These are phyloP conservation scores for Cyclotella choctawhatcheeana DNA, from an alignment of 108 stramenopile genomes.

Conservation along the genomic window DNA sequence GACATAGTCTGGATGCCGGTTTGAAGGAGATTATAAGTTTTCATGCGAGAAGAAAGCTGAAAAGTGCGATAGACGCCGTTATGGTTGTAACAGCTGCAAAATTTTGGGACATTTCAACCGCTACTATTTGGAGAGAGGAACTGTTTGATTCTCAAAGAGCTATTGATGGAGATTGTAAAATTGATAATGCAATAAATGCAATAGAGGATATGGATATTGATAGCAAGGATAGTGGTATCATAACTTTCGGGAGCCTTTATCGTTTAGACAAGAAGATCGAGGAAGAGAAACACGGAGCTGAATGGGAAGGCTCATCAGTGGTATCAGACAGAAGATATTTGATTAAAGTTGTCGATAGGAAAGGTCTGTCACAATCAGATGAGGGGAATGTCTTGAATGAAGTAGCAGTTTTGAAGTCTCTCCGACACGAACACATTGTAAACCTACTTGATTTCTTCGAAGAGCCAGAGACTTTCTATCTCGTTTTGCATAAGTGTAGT, in stretches of 20 bases:
- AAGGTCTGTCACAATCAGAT: constrained; percentile 40
- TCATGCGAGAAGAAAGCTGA: constrained; percentile 71
- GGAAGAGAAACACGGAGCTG: constrained; percentile 56
- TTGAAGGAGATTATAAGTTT: constrained; percentile 76
- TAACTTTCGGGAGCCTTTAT: constrained; percentile 63
- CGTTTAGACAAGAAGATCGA: constrained; percentile 61
- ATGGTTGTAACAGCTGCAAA: constrained; percentile 35
- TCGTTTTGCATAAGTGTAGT: constrained; percentile 89
- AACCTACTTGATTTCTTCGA: constrained; percentile 91
- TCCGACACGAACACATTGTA: constrained; percentile 80
- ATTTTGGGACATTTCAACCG: constrained; percentile 54
- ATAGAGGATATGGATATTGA: too few species aligned
- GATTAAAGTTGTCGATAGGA: constrained; percentile 72
- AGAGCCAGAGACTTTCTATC: constrained; percentile 69
- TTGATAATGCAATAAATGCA: too few species aligned
- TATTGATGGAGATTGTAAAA: constrained; percentile 10
- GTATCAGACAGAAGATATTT: constrained; percentile 49
- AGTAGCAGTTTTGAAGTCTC: constrained; percentile 69
- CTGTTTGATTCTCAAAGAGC: constrained; percentile 26
- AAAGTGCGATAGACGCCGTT: constrained; percentile 64
- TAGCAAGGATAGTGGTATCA: too few species aligned
- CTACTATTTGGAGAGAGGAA: constrained; percentile 53
- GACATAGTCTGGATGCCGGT: constrained; percentile 55
- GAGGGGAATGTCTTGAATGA: constrained; percentile 76
- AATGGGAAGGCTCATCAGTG: constrained; percentile 56